Evolutionary conservation across 1,284 basidiomycete genomes (phyloP).

Genomic region (Acaromyces ingoldii): DNA sequence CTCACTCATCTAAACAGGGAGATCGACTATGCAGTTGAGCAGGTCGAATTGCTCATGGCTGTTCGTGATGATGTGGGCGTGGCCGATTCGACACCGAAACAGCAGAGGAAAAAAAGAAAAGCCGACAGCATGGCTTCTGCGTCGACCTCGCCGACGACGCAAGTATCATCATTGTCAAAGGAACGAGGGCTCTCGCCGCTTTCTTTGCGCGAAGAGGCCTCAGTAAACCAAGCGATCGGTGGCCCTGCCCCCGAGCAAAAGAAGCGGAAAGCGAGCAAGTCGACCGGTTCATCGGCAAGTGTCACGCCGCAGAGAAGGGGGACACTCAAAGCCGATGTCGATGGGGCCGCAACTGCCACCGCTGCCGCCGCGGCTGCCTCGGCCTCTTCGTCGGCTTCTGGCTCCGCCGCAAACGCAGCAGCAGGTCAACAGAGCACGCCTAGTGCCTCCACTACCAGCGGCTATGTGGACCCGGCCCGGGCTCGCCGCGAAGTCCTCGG

Average conservation of each 20-base stretch:
- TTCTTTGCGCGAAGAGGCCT: neutral
- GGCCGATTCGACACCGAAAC: neutral
- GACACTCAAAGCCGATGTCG: too few species aligned
- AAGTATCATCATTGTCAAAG: neutral
- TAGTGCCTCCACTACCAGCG: neutral
- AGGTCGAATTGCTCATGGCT: slow-evolving; percentile 2
- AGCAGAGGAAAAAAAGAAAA: neutral
- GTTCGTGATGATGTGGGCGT: neutral
- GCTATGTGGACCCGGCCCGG: slow-evolving; percentile 17
- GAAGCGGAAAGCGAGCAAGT: neutral
- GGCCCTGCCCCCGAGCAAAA: neutral
- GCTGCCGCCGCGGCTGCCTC: slow-evolving; percentile 1
- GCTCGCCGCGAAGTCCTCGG: slow-evolving; percentile 19
- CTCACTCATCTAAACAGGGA: neutral
- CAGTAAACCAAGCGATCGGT: too few species aligned
- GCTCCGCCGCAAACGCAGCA: neutral
- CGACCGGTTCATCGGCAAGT: neutral
- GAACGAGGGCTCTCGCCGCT: neutral
- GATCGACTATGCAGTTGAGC: neutral
- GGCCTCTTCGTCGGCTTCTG: neutral
- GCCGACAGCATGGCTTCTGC: neutral
- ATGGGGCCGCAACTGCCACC: too few species aligned
- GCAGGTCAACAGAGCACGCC: neutral
- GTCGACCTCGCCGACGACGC: neutral
- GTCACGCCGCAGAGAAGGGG: slow-evolving; percentile 6